A percentile compares a stretch with the other conserved stretches of the same genome.
Evolutionary conservation across 2,329 filamentous ascomycete species (phyloP).

Genomic region (Truncatella angustata): DNA sequence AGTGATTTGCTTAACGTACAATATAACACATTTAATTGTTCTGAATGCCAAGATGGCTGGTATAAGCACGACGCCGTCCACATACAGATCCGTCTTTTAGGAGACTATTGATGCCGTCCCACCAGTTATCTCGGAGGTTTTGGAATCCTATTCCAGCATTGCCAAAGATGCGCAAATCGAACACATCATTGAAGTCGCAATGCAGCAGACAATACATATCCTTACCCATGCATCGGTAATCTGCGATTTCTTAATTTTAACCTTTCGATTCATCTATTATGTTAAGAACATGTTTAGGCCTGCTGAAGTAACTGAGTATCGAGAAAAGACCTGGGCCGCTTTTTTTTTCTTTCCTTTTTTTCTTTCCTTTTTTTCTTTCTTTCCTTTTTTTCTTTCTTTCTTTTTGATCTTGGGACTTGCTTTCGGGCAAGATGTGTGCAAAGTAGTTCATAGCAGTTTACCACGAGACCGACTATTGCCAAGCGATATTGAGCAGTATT

Average conservation of each 20-base stretch:
- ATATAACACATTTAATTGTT: background rate
- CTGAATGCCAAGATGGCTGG: background rate
- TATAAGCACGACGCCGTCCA: background rate
- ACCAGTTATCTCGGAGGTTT: background rate
- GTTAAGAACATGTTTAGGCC: constrained; percentile 25
- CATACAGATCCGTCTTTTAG: constrained; percentile 2
- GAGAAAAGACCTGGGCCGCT: constrained; percentile 19
- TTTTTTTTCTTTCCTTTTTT: no score
- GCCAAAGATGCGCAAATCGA: constrained; percentile 16
- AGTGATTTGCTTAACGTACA: no score
- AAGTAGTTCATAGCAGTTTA: constrained; percentile 35
- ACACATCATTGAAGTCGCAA: constrained; percentile 23
- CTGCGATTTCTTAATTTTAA: constrained; percentile 41
- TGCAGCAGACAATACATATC: constrained; percentile 21
- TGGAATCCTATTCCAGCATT: constrained; percentile 7
- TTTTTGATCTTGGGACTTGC: constrained; percentile 28
- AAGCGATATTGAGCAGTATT: constrained; percentile 32
- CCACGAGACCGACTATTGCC: constrained; percentile 27
- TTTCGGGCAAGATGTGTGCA: constrained; percentile 30
- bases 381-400: no score
- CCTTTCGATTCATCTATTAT: constrained; percentile 25
- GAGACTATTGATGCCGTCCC: constrained; percentile 4
- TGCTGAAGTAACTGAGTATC: constrained; percentile 27
- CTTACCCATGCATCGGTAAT: constrained; percentile 42
- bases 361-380: no score